Base-by-base conservation (phyloP, 108 stramenopile genomes). In the Conticribra guillardii region DNA sequence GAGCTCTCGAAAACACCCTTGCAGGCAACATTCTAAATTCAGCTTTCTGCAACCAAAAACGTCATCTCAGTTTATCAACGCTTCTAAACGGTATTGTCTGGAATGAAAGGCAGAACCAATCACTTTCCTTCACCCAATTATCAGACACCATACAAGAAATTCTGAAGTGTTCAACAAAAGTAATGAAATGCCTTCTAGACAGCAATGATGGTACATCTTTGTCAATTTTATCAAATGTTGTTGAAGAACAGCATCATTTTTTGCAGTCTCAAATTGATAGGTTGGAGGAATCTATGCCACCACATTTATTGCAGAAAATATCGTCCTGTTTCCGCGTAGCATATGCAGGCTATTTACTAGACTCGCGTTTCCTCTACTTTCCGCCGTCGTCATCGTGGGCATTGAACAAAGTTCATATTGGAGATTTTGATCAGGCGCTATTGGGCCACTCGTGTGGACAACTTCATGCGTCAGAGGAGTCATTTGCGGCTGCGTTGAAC, bases 21-120 rank as follows among this genome's bases (percentile, higher is more conserved):
- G 18, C 26, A 61, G 51, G 54, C 54, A 8, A 54, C 61, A 28
- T 30, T 33, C 51, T 34, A 48, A 2, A 1, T 57, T 3, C 28
- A 11, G 33, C 32, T 19, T 53, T 5, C 3, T 5, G 17, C 2
- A 28, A 62, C 17, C 4, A 2, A 49, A 62, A 49, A 28, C 4
- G 28, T 19, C 17, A 7, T 18, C 34, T 73, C n/a, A 19, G 34
- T 29, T 56, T 64, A n/a, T 58, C 68, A n/a, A 69, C 41, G 57
- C 76, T 77, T 30, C 57, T 77, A 30, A 49, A 69, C 51, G 58
- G 27, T 47, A 55, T 53, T 27, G 23, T 77, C 22, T 76, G 75
- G 67, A 59, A 53, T 53, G 16, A 49, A 27, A 61, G 48, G 37
- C 37, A n/a, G n/a, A n/a, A n/a, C n/a, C n/a, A 29, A 18, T 26